Conservation (phyloP, 1,139 yeast genomes). For the Taphrina populina region DNA sequence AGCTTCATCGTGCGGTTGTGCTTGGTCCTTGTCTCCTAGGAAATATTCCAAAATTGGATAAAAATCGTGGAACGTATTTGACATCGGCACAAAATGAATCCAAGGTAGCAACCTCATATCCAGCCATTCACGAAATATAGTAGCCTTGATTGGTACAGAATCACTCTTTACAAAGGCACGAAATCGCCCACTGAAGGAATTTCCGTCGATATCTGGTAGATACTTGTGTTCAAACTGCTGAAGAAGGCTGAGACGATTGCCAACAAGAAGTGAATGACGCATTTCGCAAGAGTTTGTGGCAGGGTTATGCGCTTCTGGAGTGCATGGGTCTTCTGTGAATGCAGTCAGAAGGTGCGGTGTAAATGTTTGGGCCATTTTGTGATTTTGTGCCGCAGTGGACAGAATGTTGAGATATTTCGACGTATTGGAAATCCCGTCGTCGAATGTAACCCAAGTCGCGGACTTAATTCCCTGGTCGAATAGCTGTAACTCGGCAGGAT, state of each 20-base stretch:
- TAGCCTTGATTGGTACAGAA: conserved; percentile 39
- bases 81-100: conserved; percentile 40
- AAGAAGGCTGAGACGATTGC: not conserved
- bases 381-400: conserved; percentile 1
- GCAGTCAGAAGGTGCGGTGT: not conserved
- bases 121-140: conserved; percentile 40
- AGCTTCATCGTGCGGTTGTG: conserved; percentile 32
- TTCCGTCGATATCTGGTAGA: conserved; percentile 40
- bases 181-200: conserved; percentile 38
- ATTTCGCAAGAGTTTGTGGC: not conserved
- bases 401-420: too few species aligned
- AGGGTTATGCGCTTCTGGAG: not conserved
- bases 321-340: conserved; percentile 8
- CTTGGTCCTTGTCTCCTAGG: conserved; percentile 16
- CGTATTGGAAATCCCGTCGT: too few species aligned
- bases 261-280: not conserved
- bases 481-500: not conserved
- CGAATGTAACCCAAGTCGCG: not conserved
- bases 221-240: conserved; percentile 36
- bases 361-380: not conserved
- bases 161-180: conserved; percentile 37
- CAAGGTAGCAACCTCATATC: conserved; percentile 39
- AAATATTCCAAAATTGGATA: conserved; percentile 36
- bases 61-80: conserved; percentile 38
- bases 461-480: not conserved